These are phyloP conservation scores for Hypocreales sp. DNA, from an alignment of 2,329 filamentous ascomycete genomes.

Conservation along the genomic window DNA sequence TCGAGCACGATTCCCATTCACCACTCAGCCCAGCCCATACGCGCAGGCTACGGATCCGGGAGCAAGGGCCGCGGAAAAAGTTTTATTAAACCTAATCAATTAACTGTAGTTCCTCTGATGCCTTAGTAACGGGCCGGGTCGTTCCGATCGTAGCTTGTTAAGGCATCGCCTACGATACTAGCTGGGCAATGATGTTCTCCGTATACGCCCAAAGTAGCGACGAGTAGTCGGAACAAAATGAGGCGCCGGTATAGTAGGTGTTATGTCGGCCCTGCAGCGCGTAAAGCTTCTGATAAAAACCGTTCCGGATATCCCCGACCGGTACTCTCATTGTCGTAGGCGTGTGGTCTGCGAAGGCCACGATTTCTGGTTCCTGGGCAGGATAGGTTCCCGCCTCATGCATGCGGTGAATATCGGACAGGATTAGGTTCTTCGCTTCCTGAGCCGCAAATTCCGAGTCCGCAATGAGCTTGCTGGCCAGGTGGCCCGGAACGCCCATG, in stretches of 20 bases:
- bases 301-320: slow-evolving; percentile 10
- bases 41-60: too few species aligned
- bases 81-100: too few species aligned
- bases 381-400: slow-evolving; percentile 1
- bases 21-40: too few species aligned
- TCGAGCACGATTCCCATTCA: too few species aligned
- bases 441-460: slow-evolving; percentile 3
- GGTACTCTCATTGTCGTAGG: slow-evolving; percentile 13
- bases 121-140: too few species aligned
- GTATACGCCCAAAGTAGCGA: slow-evolving; percentile 11
- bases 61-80: too few species aligned
- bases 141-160: too few species aligned
- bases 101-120: too few species aligned
- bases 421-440: slow-evolving; percentile 6
- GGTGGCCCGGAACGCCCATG: slow-evolving; percentile 3
- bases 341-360: slow-evolving; percentile 14
- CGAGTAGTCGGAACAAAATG: slow-evolving; percentile 10
- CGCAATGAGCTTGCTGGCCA: slow-evolving; percentile 3
- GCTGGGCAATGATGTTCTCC: slow-evolving; percentile 5
- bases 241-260: slow-evolving; percentile 19
- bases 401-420: slow-evolving; percentile 2
- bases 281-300: slow-evolving; percentile 18
- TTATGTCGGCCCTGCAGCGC: slow-evolving; percentile 16
- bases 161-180: too few species aligned
- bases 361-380: slow-evolving; percentile 8